phyloP scores from a whole-genome alignment of 257 asterid species.

The Nicotiana paniculata region DNA sequence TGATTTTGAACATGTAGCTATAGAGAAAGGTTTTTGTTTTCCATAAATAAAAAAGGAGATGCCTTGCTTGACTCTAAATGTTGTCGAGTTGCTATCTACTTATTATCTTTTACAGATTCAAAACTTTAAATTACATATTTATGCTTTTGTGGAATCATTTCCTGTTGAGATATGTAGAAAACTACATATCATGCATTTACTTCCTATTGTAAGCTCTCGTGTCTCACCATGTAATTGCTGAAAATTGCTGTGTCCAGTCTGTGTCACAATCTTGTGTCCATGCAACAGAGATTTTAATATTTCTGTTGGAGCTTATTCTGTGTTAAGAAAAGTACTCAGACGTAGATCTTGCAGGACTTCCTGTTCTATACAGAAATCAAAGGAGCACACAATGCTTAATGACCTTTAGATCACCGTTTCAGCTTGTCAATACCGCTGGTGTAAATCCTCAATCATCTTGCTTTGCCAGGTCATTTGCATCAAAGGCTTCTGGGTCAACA shows the following conservation, averaged over 20 bases:
- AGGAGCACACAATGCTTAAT: constrained; percentile 27
- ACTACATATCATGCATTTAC: neutral
- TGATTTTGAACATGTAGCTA: neutral
- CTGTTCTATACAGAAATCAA: constrained; percentile 21
- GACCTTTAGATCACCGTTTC: constrained; percentile 33
- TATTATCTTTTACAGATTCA: too few species aligned
- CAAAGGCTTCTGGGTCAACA: constrained; percentile 49
- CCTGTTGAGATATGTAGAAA: neutral
- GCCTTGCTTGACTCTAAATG: neutral
- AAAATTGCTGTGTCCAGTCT: neutral
- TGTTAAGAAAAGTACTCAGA: neutral
- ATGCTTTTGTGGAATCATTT: neutral
- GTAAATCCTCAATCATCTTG: constrained; percentile 21
- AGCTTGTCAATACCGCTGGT: constrained; percentile 30
- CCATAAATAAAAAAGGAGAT: neutral
- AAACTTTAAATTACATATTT: neutral
- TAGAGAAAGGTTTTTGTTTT: neutral
- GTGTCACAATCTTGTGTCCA: neutral
- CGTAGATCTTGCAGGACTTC: constrained; percentile 41
- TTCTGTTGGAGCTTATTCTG: neutral
- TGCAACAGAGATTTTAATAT: neutral
- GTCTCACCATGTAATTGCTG: neutral
- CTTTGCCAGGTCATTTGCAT: constrained; percentile 57
- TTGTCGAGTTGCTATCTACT: neutral
- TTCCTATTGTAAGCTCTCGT: constrained; percentile 5